A percentile compares a stretch with the other conserved stretches of the same genome.
Evolutionary conservation across 2,329 filamentous ascomycete genomes (phyloP).

Genomic region (Akanthomyces muscarius): DNA sequence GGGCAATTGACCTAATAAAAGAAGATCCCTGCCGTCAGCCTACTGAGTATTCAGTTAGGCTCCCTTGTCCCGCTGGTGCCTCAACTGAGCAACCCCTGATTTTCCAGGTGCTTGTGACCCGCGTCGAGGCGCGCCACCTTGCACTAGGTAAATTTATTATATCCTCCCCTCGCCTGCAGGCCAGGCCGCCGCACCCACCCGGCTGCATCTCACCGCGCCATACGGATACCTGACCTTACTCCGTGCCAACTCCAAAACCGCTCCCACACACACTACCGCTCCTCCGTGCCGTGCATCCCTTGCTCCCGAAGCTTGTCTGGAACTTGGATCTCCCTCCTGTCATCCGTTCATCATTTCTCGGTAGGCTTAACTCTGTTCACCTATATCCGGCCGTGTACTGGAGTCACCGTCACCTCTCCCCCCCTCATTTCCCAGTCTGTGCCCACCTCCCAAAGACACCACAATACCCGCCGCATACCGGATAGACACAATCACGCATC

Average conservation of each 20-base stretch:
- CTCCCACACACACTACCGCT: constrained; percentile 9
- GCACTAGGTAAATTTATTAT: too few relatives aligned
- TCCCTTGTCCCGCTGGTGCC: background rate
- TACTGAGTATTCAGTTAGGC: background rate
- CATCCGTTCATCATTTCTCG: constrained; percentile 15
- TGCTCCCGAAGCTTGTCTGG: constrained; percentile 11
- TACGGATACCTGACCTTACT: background rate
- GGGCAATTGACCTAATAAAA: background rate
- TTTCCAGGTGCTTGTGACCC: constrained; percentile 4
- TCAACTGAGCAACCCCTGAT: constrained; percentile 15
- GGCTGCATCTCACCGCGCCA: constrained; percentile 10
- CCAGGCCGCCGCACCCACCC: background rate
- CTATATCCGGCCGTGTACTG: constrained; percentile 10
- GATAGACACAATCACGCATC: constrained; percentile 1
- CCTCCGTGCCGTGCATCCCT: constrained; percentile 9
- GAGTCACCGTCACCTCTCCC: constrained; percentile 4
- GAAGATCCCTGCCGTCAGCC: constrained; percentile 11
- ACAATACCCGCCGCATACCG: constrained; percentile 12
- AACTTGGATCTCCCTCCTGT: constrained; percentile 11
- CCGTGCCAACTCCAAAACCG: constrained; percentile 14
- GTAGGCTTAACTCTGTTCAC: constrained; percentile 16
- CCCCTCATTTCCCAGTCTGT: constrained; percentile 6
- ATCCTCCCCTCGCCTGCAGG: background rate
- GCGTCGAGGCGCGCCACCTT: constrained; percentile 10
- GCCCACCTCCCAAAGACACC: constrained; percentile 9